These are phyloP conservation scores for Ophiosphaerella herpotricha DNA, from an alignment of 2,329 filamentous ascomycete genomes.

Conservation along the genomic window DNA sequence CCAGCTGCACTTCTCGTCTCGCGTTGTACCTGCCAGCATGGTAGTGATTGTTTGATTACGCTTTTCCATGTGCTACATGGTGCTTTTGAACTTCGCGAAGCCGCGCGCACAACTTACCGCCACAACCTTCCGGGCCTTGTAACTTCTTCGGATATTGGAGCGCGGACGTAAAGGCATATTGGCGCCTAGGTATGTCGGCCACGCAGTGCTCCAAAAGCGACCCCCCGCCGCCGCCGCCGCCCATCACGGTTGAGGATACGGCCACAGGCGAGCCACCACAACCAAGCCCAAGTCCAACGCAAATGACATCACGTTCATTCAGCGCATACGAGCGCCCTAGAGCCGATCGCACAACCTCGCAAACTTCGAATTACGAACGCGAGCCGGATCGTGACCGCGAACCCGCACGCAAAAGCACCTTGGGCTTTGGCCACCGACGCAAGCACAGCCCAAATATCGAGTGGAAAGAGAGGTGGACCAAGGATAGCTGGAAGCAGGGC, in stretches of 20 bases:
- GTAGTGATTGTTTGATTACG: not conserved
- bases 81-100: too few species aligned
- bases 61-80: too few species aligned
- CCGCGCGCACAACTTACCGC: too few species aligned
- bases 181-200: conserved; percentile 1
- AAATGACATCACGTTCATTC: conserved; percentile 16
- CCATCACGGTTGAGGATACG: conserved; percentile 44
- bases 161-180: too few species aligned
- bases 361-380: conserved; percentile 6
- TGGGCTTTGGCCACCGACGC: conserved; percentile 32
- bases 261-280: conserved; percentile 25
- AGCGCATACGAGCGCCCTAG: conserved; percentile 14
- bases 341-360: conserved; percentile 13
- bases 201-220: conserved; percentile 22
- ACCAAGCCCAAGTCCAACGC: conserved; percentile 28
- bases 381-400: conserved; percentile 4
- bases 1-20: too few species aligned
- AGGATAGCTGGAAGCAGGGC: conserved; percentile 46
- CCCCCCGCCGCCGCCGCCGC: conserved; percentile 37
- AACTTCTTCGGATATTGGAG: too few species aligned
- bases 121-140: too few species aligned
- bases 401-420: conserved; percentile 20
- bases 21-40: not conserved
- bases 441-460: conserved; percentile 43
- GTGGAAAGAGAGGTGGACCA: conserved; percentile 46